These are phyloP conservation scores for Casuarina cunninghamiana DNA, from an alignment of 306 rosid species.

Conservation along the genomic window DNA sequence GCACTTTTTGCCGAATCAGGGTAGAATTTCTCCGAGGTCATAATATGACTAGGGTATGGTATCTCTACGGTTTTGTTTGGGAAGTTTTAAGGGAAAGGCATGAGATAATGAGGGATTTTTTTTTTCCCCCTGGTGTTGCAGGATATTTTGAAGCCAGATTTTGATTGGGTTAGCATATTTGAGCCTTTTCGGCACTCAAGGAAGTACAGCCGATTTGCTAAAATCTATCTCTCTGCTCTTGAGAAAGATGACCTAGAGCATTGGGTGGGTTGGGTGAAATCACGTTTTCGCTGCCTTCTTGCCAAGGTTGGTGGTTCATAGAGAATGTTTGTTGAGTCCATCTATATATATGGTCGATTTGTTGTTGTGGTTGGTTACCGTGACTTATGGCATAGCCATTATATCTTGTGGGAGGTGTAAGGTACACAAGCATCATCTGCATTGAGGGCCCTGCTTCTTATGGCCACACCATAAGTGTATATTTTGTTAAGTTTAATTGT, in stretches of 20 bases:
- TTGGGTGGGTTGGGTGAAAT: conserved; percentile 52
- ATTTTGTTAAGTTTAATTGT: background rate
- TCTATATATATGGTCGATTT: background rate
- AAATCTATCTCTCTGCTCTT: conserved; percentile 38
- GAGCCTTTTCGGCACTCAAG: conserved; percentile 41
- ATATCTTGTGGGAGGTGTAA: too few species aligned
- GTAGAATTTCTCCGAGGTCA: conserved; percentile 39
- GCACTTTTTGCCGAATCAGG: conserved; percentile 44
- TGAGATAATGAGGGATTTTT: background rate
- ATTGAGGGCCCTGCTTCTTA: background rate
- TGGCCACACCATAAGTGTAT: background rate
- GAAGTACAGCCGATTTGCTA: conserved; percentile 30
- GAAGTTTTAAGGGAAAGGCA: background rate
- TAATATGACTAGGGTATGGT: conserved; percentile 40
- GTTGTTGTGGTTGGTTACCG: background rate
- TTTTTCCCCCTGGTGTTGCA: conserved; percentile 28
- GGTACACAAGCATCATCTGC: too few species aligned
- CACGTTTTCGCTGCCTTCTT: conserved; percentile 44
- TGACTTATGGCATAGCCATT: background rate
- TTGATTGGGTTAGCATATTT: conserved; percentile 37
- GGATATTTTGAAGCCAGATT: conserved; percentile 40
- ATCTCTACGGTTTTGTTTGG: conserved; percentile 8
- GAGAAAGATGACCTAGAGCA: conserved; percentile 36
- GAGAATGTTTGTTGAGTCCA: conserved; percentile 8
- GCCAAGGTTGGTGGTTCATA: conserved; percentile 33